Conservation (phyloP, 169 alveolate genomes). For the Eimeria maxima region DNA sequence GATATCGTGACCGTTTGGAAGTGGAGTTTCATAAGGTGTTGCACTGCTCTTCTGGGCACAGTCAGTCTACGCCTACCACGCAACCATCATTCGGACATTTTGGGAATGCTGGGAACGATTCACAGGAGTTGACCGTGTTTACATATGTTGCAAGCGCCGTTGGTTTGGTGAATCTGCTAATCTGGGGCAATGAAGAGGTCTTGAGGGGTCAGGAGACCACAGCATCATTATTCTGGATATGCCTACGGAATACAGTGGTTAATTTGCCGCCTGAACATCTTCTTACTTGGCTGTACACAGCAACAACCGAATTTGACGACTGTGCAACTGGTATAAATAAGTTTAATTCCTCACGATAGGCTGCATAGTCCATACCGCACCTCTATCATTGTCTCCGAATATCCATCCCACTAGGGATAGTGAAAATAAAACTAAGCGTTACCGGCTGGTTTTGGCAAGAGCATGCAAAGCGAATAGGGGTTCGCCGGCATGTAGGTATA, state of each 20-base stretch:
- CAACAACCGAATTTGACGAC: not conserved
- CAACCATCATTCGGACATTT: not conserved
- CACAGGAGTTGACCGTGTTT: not conserved
- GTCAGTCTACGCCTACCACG: not conserved
- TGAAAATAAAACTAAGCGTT: too few species aligned
- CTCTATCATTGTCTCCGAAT: too few species aligned
- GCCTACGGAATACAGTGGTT: not conserved
- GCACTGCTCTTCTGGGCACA: not conserved
- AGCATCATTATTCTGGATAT: not conserved
- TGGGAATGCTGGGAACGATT: not conserved
- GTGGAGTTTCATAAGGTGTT: not conserved
- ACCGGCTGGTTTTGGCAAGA: too few species aligned
- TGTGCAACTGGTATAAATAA: too few species aligned
- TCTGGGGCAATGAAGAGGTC: not conserved
- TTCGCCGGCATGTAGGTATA: too few species aligned
- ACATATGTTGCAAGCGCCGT: not conserved
- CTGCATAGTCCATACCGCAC: too few species aligned
- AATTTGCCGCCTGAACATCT: not conserved
- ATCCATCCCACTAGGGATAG: too few species aligned
- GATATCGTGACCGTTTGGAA: not conserved
- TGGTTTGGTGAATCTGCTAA: not conserved
- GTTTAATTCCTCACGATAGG: too few species aligned
- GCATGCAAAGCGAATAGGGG: too few species aligned
- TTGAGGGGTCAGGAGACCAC: not conserved
- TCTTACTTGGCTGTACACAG: not conserved